Evolutionary conservation across 805 yeast genomes (phyloP).

Genomic region (Metschnikowia lachancei): DNA sequence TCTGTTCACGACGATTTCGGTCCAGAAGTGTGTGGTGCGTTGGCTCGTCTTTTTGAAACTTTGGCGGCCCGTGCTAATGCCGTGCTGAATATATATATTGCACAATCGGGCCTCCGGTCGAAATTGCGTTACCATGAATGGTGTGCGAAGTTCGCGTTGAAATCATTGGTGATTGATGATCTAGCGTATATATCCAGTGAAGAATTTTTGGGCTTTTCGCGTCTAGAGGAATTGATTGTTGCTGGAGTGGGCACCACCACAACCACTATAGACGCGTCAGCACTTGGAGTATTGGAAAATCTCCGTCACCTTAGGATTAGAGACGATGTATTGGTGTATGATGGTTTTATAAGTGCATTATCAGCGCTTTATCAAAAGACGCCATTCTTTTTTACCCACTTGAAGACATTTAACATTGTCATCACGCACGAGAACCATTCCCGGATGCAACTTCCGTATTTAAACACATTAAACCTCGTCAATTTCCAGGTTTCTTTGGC

Average conservation of each 20-base stretch:
- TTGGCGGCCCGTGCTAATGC: slow-evolving; percentile 8
- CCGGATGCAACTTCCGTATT: slow-evolving; percentile 13
- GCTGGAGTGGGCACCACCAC: slow-evolving; percentile 8
- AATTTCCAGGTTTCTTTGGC: slow-evolving; percentile 48
- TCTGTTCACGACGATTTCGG: slow-evolving; percentile 5
- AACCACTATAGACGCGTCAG: not conserved
- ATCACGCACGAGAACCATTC: slow-evolving; percentile 18
- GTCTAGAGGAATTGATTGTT: slow-evolving; percentile 13
- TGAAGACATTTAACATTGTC: slow-evolving; percentile 27
- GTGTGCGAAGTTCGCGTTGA: slow-evolving; percentile 15
- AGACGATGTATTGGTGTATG: slow-evolving; percentile 10
- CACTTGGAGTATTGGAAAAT: slow-evolving; percentile 8
- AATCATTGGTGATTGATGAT: slow-evolving; percentile 23
- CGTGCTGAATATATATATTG: slow-evolving; percentile 21
- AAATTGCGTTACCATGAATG: slow-evolving; percentile 10
- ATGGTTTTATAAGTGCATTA: slow-evolving; percentile 7
- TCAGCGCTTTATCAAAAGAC: slow-evolving; percentile 7
- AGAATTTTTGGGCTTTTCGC: not conserved
- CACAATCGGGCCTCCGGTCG: slow-evolving; percentile 12
- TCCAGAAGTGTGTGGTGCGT: not conserved
- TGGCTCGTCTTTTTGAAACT: slow-evolving; percentile 6
- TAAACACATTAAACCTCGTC: slow-evolving; percentile 25
- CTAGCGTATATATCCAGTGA: slow-evolving; percentile 9
- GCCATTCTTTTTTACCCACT: slow-evolving; percentile 15
- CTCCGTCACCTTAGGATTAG: slow-evolving; percentile 11